A percentile compares a stretch with the other conserved stretches of the same genome.
These are phyloP conservation scores for Pseudogymnoascus verrucosus DNA, from an alignment of 2,329 filamentous ascomycete genomes.

Conservation along the genomic window DNA sequence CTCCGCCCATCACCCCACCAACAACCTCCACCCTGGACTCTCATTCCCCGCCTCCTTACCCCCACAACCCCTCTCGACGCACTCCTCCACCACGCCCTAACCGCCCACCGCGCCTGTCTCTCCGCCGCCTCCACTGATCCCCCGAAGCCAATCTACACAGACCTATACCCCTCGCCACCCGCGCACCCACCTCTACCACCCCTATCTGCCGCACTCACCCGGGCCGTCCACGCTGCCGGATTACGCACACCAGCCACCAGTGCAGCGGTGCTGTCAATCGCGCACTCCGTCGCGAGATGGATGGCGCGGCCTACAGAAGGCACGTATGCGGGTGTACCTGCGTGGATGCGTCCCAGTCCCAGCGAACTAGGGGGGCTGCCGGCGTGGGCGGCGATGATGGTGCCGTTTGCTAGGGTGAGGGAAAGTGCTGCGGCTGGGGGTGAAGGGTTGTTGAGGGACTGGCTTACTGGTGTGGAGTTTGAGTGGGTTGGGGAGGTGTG, in stretches of 20 bases:
- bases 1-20: neutral
- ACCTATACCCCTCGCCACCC: neutral
- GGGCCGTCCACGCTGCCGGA: neutral
- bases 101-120: neutral
- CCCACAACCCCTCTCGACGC: neutral
- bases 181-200: neutral
- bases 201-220: neutral
- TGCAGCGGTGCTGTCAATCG: neutral
- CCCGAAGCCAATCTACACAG: neutral
- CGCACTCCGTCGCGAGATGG: neutral
- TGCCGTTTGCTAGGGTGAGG: neutral
- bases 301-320: neutral
- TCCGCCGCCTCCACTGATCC: neutral
- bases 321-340: neutral
- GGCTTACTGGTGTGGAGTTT: neutral
- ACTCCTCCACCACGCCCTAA: neutral
- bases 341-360: neutral
- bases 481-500: neutral
- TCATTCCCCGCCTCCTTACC: neutral
- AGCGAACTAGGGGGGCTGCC: neutral
- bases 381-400: neutral
- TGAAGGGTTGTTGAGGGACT: neutral
- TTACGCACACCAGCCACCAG: neutral
- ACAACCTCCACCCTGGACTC: neutral
- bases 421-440: neutral